These are phyloP conservation scores for Paramecium primaurelia DNA, from an alignment of 73 alveolate species.

Conservation along the genomic window DNA sequence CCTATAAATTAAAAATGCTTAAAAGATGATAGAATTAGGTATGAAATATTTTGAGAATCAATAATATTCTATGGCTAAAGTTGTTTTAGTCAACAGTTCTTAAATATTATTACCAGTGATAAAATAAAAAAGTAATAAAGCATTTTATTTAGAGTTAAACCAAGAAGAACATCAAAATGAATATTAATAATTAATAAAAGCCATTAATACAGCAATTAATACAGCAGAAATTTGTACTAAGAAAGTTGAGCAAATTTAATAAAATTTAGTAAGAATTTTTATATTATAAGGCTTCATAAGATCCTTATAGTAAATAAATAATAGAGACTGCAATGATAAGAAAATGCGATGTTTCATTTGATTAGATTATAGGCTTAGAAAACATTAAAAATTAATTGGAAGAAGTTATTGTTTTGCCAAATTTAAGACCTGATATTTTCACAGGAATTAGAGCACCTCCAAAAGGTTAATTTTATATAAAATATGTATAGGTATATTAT, in stretches of 20 bases:
- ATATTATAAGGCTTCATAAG: background rate
- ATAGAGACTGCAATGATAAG: conserved; percentile 40
- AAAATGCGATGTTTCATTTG: conserved; percentile 83
- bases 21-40: background rate
- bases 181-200: background rate
- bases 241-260: background rate
- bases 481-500: conserved; percentile 73
- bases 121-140: background rate
- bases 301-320: background rate
- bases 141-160: background rate
- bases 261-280: background rate
- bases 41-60: background rate
- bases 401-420: conserved; percentile 97
- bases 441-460: conserved; percentile 98
- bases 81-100: conserved; percentile 4
- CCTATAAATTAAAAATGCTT: background rate
- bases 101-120: background rate
- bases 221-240: background rate
- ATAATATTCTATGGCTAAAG: background rate
- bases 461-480: conserved; percentile 64
- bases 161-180: background rate
- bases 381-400: conserved; percentile 91
- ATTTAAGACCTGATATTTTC: conserved; percentile 96
- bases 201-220: background rate
- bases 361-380: conserved; percentile 97